These are phyloP conservation scores for Agaricus bisporus DNA, from an alignment of 768 basidiomycete species.

Conservation along the genomic window DNA sequence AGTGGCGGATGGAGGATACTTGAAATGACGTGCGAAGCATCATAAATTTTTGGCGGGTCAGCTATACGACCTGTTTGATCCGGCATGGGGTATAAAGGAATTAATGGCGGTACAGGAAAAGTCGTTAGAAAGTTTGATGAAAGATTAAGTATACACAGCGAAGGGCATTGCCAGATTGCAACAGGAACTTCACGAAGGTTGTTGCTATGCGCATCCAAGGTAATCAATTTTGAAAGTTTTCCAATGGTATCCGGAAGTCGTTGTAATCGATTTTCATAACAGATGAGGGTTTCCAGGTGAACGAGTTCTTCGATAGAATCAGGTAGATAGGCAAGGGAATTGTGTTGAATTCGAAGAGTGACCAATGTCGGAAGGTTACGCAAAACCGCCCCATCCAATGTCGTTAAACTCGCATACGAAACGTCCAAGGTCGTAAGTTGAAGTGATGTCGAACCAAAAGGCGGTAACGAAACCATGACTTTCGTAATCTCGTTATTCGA, in stretches of 20 bases:
- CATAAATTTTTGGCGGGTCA: not conserved
- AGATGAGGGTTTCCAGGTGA: conserved; percentile 68
- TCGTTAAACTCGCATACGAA: conserved; percentile 38
- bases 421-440: conserved; percentile 23
- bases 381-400: conserved; percentile 70
- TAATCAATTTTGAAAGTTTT: conserved; percentile 63
- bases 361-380: conserved; percentile 68
- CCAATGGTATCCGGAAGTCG: conserved; percentile 74
- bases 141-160: conserved; percentile 68
- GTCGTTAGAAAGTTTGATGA: conserved; percentile 75
- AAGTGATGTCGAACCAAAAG: conserved; percentile 36
- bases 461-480: conserved; percentile 53
- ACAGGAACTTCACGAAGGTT: conserved; percentile 70
- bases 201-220: conserved; percentile 89
- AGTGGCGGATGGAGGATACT: conserved; percentile 21
- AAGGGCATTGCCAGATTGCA: conserved; percentile 79
- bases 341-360: conserved; percentile 75
- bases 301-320: conserved; percentile 74
- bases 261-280: conserved; percentile 87
- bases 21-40: conserved; percentile 30
- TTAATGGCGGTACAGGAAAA: conserved; percentile 3
- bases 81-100: not conserved
- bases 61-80: too few relatives aligned
- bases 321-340: conserved; percentile 79
- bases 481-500: conserved; percentile 89